Base-by-base conservation (phyloP, 179 eudicot species). In the Amaranthus tricolor region DNA sequence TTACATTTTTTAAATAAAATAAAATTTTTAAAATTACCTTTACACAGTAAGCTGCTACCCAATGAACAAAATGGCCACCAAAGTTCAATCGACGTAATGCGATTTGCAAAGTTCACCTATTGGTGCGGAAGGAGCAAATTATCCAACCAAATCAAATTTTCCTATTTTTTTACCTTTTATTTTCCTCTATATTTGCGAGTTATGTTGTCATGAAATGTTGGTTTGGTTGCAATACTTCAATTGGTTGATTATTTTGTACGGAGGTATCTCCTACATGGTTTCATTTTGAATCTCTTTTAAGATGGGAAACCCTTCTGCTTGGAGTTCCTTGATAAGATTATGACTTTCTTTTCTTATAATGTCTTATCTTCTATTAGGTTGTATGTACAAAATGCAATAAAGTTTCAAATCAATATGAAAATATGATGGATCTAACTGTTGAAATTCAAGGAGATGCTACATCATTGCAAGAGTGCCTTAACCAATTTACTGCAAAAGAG, bases 401-500 rank as follows among this genome's bases (percentile, higher is more conserved):
- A 60, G 85, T 79, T 43, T 85, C 88, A 62, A 80, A 82, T 54
- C 88, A 80, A 51, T 85, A 79, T 53, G 88, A 85, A 68, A 80
- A 82, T 78, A 79, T 85, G 84, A 80, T 85, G 85, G 88, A 85
- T 66, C 72, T 85, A 80, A 75, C 80, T 2, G 85, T 85, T 64
- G 88, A 85, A 77, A 85, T 85, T 59, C 84, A 79, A 77, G 88
- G 88, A 56, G 80, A 80, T 44, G 82, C 82, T 44, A 76, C 83
- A 19, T 82, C 88, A 61, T 72, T 85, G 80, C 82, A 85, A 72
- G 88, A 85, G 78, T 81, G 94, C 73, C 87, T 94, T 83, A 85
- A 89, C 69, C 96, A 88, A 75, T 94, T 94, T 84, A 92, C 97
- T 5, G 88, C 83, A 64, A 83, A 82, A 83, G 97, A 94, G 85